These are phyloP conservation scores for Neltuma alba DNA, from an alignment of 306 rosid species.

Conservation along the genomic window DNA sequence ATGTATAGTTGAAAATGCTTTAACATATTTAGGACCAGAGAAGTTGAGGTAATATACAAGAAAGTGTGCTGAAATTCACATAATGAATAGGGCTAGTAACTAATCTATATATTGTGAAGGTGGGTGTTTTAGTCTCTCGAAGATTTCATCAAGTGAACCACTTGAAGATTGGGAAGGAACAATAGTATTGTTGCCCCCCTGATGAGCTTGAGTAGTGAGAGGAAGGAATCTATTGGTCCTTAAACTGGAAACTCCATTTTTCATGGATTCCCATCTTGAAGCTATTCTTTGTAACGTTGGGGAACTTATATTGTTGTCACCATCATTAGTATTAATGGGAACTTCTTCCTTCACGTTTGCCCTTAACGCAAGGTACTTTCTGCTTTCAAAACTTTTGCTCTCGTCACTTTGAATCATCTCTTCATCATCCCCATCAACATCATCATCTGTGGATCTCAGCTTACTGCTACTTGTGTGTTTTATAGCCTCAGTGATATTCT, in stretches of 20 bases:
- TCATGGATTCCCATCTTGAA: slow-evolving; percentile 82
- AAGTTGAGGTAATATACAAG: no score
- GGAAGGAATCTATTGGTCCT: slow-evolving; percentile 70
- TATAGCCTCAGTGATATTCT: slow-evolving; percentile 27
- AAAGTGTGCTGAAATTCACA: no score
- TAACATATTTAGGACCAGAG: no score
- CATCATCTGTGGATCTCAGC: slow-evolving; percentile 33
- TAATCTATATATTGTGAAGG: slow-evolving; percentile 43
- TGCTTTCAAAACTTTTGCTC: slow-evolving; percentile 57
- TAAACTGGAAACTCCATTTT: slow-evolving; percentile 63
- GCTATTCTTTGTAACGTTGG: slow-evolving; percentile 50
- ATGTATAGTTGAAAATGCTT: no score
- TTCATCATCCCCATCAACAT: neutral
- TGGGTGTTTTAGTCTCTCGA: slow-evolving; percentile 74
- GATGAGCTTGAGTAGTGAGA: slow-evolving; percentile 34
- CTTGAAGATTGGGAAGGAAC: slow-evolving; percentile 50
- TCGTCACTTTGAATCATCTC: slow-evolving; percentile 44
- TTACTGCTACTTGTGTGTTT: slow-evolving; percentile 36
- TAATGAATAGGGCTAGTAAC: no score
- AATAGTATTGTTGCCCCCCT: slow-evolving; percentile 27
- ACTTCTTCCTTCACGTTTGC: slow-evolving; percentile 52
- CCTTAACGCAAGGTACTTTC: slow-evolving; percentile 61
- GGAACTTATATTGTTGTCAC: slow-evolving; percentile 25
- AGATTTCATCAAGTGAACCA: slow-evolving; percentile 89
- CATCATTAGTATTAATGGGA: slow-evolving; percentile 27